These are phyloP conservation scores for Pulveroboletus ravenelii DNA, from an alignment of 768 basidiomycete genomes.

Conservation along the genomic window DNA sequence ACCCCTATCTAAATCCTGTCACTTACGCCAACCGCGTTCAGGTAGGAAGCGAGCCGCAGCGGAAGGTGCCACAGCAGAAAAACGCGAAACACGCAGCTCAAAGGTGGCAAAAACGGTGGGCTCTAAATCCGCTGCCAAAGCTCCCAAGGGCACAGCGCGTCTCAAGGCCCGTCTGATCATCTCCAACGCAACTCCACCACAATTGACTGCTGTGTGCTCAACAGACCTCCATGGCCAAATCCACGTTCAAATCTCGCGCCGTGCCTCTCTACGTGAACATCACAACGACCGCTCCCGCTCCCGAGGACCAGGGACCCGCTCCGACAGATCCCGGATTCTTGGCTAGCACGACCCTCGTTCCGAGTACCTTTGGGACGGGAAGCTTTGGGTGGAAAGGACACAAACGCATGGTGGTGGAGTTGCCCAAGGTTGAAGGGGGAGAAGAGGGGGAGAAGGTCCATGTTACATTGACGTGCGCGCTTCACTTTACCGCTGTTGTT, in stretches of 20 bases:
- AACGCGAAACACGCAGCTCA: constrained; percentile 41
- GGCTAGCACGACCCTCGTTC: constrained; percentile 49
- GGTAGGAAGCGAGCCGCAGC: constrained; percentile 47
- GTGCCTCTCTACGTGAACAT: constrained; percentile 64
- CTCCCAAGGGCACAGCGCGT: constrained; percentile 37
- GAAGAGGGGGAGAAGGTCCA: constrained; percentile 60
- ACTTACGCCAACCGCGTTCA: constrained; percentile 6
- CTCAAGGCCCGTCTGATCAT: constrained; percentile 39
- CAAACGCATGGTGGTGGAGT: constrained; percentile 61
- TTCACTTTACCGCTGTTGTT: background rate
- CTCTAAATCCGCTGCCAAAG: constrained; percentile 28
- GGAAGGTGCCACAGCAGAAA: constrained; percentile 27
- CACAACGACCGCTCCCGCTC: constrained; percentile 56
- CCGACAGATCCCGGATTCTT: constrained; percentile 57
- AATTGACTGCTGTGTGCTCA: constrained; percentile 1
- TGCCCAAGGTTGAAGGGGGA: constrained; percentile 45
- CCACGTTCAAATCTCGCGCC: constrained; percentile 60
- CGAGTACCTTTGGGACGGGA: constrained; percentile 64
- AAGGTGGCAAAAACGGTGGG: constrained; percentile 48
- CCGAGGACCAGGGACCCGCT: constrained; percentile 28
- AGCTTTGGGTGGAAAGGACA: constrained; percentile 84
- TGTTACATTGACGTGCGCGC: constrained; percentile 68
- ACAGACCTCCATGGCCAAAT: constrained; percentile 43
- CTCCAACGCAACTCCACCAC: background rate
- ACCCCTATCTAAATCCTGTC: constrained; percentile 11